Base-by-base conservation (phyloP, 2,329 filamentous ascomycete genomes). In the Grosmannia huntii region DNA sequence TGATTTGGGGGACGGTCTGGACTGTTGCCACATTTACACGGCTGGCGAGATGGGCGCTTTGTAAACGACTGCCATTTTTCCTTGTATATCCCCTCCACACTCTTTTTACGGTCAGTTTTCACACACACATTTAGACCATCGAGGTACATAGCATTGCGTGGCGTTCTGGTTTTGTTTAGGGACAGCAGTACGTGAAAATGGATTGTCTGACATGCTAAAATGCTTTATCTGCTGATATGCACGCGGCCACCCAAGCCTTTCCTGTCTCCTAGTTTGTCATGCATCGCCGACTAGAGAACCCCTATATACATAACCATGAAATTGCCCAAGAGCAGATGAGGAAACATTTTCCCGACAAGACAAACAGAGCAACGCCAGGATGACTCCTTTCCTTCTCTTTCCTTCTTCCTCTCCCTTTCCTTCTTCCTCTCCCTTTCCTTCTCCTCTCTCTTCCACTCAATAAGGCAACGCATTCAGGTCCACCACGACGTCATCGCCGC, bases 401-500 rank as follows among this genome's bases (percentile, higher is more conserved):
- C 31, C 31, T 9, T 10, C 9, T 33, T 33, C 9, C 31, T 33
- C 31, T 33, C 9, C 31, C 31, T 28, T 7, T 28, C 28, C 28
- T 28, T 9, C 11, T 9, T 33, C 31, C 11, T 33, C n/a, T 33
- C 11, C 9, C 31, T 33, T 9, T 33, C 9, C 31, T 9, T 28
- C 28, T 28, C 28, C 28, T 28, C 31, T 33, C 31, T 33, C 31
- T 33, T 33, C n/a, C 28, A 4, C 10, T 55, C 59, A 64, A 33
- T 62, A 62, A 2, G 60, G 62, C 58, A 62, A 53, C 14, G 60
- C 62, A n/a, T 64, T 64, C 16, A 63, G 59, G 48, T 63, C 62
- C n/a, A 62, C 61, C 55, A 62, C 59, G 27, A 49, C 59, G 3
- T 62, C 62, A 27, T 60, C 61, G 48, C 49, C 49, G 51, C 46